Conservation (phyloP, 306 rosid species). For the Medicago ruthenica region DNA sequence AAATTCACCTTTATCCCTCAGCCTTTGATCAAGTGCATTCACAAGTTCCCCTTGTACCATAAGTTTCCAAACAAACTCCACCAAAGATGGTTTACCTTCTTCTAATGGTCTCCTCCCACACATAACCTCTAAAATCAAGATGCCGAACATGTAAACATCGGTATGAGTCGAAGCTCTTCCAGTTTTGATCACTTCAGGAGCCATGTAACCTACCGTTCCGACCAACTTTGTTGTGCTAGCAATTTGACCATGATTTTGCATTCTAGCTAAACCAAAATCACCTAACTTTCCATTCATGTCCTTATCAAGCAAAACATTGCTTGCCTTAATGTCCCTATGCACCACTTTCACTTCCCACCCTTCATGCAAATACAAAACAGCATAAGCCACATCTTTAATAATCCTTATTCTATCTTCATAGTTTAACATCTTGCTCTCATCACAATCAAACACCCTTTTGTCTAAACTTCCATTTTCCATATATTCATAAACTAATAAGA, state of each 20-base stretch:
- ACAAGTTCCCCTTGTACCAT: constrained; percentile 57
- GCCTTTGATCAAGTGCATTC: constrained; percentile 61
- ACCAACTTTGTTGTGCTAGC: constrained; percentile 71
- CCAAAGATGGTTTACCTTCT: constrained; percentile 66
- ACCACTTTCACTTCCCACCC: constrained; percentile 85
- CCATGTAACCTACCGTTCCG: constrained; percentile 84
- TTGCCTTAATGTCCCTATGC: constrained; percentile 89
- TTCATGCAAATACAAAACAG: constrained; percentile 78
- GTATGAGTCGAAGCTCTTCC: constrained; percentile 79
- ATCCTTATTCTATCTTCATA: constrained; percentile 63
- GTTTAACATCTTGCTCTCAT: constrained; percentile 53
- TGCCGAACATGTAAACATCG: constrained; percentile 79
- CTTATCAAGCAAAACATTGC: constrained; percentile 82
- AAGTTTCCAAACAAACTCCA: constrained; percentile 66
- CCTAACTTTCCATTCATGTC: constrained; percentile 84
- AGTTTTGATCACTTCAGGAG: constrained; percentile 69
- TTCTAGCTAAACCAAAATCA: constrained; percentile 81
- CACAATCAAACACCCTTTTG: constrained; percentile 58
- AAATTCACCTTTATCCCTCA: constrained; percentile 53
- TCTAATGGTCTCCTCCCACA: constrained; percentile 91
- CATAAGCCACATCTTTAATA: constrained; percentile 76
- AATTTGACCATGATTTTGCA: constrained; percentile 69
- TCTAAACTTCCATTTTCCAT: constrained; percentile 94
- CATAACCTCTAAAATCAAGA: constrained; percentile 76
- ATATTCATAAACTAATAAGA: constrained; percentile 76